Evolutionary conservation across 768 basidiomycete genomes (phyloP).

Genomic region (Suillus tomentosus): DNA sequence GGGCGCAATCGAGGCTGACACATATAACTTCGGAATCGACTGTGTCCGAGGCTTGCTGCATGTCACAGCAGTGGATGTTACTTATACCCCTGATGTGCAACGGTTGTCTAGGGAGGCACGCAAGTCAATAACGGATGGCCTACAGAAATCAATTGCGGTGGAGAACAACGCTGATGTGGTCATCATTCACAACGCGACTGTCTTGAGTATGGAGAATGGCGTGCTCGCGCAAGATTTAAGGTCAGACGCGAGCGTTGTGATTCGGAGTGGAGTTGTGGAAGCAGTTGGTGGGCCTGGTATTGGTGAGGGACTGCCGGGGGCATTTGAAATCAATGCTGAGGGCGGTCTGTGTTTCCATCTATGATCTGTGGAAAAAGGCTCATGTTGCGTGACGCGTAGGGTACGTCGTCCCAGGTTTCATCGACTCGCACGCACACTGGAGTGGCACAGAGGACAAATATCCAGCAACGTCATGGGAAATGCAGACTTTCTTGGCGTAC

Average conservation of each 20-base stretch:
- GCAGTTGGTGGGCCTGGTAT: slow-evolving; percentile 40
- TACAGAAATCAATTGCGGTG: slow-evolving; percentile 10
- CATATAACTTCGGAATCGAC: slow-evolving; percentile 56
- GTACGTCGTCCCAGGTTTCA: slow-evolving; percentile 69
- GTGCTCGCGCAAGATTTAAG: slow-evolving; percentile 51
- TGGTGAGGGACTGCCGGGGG: slow-evolving; percentile 38
- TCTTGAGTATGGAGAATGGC: slow-evolving; percentile 69
- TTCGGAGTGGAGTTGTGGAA: slow-evolving; percentile 60
- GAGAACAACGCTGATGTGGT: slow-evolving; percentile 41
- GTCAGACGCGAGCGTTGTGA: slow-evolving; percentile 50
- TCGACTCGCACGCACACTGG: slow-evolving; percentile 82
- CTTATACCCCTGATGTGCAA: slow-evolving; percentile 61
- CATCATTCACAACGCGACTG: slow-evolving; percentile 66
- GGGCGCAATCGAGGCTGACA: slow-evolving; percentile 49
- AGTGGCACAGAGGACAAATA: slow-evolving; percentile 50
- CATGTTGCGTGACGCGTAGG: slow-evolving; percentile 37
- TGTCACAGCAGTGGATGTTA: slow-evolving; percentile 58
- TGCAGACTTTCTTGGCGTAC: slow-evolving; percentile 74
- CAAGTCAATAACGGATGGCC: background rate
- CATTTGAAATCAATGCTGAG: slow-evolving; percentile 55
- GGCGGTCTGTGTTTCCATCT: slow-evolving; percentile 48
- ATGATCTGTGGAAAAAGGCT: background rate
- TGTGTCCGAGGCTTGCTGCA: slow-evolving; percentile 61
- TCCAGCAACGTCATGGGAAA: slow-evolving; percentile 72
- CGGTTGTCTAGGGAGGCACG: slow-evolving; percentile 58